Percentiles rank a stretch among this genome's conserved stretches.
These are phyloP conservation scores for Trypethelium eluteriae DNA, from an alignment of 495 filamentous ascomycete species.

Conservation along the genomic window DNA sequence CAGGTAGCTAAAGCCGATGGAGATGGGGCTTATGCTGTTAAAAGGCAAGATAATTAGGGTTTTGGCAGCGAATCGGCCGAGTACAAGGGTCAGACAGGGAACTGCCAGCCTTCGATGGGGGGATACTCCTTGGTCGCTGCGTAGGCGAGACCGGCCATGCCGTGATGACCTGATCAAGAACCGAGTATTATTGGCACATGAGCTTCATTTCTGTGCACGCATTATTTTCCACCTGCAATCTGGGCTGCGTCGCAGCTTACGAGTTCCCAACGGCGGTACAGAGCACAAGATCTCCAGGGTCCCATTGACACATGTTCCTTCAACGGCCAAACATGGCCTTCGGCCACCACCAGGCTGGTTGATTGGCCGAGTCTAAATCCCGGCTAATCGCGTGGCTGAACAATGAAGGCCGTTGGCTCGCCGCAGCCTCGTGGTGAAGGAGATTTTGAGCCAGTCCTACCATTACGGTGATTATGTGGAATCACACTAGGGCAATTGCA, in stretches of 20 bases:
- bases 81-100: neutral
- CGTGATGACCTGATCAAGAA: neutral
- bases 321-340: neutral
- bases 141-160: neutral
- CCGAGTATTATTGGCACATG: neutral
- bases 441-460: neutral
- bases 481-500: neutral
- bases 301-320: neutral
- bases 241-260: too few species aligned
- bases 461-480: neutral
- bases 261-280: too few species aligned
- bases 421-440: neutral
- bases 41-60: neutral
- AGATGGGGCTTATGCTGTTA: neutral
- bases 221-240: neutral
- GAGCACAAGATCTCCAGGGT: neutral
- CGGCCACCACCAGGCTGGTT: neutral
- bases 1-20: neutral
- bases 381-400: constrained; percentile 9
- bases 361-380: neutral
- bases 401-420: neutral
- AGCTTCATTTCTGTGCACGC: neutral
- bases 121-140: neutral
- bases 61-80: neutral
- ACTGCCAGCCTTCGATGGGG: neutral